These are phyloP conservation scores for Trametes hirsuta DNA, from an alignment of 1,284 basidiomycete genomes.

Conservation along the genomic window DNA sequence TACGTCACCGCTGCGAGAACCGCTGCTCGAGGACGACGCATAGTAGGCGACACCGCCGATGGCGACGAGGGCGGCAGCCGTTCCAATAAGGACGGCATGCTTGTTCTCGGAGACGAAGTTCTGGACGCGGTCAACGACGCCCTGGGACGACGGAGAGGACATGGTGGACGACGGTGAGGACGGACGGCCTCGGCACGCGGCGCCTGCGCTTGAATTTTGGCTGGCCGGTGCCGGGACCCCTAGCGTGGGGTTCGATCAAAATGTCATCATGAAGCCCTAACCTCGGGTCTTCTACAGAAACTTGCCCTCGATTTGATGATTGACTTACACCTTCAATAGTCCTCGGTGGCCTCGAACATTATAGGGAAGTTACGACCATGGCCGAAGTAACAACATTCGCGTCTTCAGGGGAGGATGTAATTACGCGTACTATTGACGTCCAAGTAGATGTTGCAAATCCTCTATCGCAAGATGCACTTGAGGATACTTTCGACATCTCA, in stretches of 20 bases:
- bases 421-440: constrained; percentile 54
- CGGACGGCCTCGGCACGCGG: constrained; percentile 24
- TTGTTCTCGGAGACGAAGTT: constrained; percentile 77
- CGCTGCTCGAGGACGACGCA: constrained; percentile 54
- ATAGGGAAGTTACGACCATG: constrained; percentile 24
- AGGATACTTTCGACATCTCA: constrained; percentile 65
- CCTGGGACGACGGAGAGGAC: constrained; percentile 38
- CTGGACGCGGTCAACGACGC: constrained; percentile 63
- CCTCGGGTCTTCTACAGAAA: not conserved
- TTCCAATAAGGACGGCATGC: constrained; percentile 67
- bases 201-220: constrained; percentile 16
- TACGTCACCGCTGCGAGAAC: constrained; percentile 36
- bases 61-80: constrained; percentile 73
- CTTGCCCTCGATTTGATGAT: not conserved
- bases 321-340: not conserved
- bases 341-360: not conserved
- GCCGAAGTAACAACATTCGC: constrained; percentile 48
- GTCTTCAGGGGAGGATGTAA: constrained; percentile 62
- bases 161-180: constrained; percentile 29
- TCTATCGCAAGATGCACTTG: constrained; percentile 44
- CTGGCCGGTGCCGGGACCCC: not conserved
- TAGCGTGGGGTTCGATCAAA: constrained; percentile 10
- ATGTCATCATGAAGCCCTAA: constrained; percentile 9
- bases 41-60: constrained; percentile 82
- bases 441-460: constrained; percentile 40